Evolutionary conservation across 768 basidiomycete genomes (phyloP), one percentile per base, ranked within the genome.

Genomic region (Pleurotus salmoneostramineus): DNA sequence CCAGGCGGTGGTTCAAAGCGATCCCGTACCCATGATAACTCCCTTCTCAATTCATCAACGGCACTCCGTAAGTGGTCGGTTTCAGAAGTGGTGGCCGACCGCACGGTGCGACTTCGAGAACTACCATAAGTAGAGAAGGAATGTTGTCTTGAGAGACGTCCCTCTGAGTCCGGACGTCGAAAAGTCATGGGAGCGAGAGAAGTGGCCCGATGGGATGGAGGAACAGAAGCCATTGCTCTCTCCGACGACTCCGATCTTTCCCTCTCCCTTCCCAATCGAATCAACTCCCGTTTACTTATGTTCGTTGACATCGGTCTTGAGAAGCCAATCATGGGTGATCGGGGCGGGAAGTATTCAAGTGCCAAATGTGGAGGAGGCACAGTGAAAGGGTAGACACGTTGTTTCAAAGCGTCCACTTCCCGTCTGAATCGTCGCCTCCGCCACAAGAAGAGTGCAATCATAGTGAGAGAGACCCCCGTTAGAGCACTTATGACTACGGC

Each of bases 41-140:
- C 52, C 21, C 52, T 55, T 31, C 52, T 40, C 27, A 55, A 42
- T 33, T 55, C 52, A 31, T 55, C 52, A 27, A 55, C 36, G 7
- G 40, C 52, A n/a, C 40, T 43, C 10, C 40, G 36, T 31, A 55
- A 27, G 17, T 55, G 52, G 11, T 55, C 40, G 12, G 36, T 55
- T 40, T 40, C 31, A n/a, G 36, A 42, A 49, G 48, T 27, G 21
- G 21, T 27, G 21, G 21, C 21, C 21, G 21, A 27, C 21, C 21
- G 21, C 21, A 27, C 21, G 21, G 48, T 21, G 21, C 48, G 48
- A 15, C 33, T 34, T 10, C n/a, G 34, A 17, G 52, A 27, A 27
- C 43, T 17, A n/a, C 14, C 36, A n/a, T 36, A 55, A 31, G 40
- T 10, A 2, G 52, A 55, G 12, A 27, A 33, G 37, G 37, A n/a